Evolutionary conservation across 192 early-diverging fungal species (phyloP), one percentile per base, ranked within the genome.

Genomic region (Coemansia sp.): DNA sequence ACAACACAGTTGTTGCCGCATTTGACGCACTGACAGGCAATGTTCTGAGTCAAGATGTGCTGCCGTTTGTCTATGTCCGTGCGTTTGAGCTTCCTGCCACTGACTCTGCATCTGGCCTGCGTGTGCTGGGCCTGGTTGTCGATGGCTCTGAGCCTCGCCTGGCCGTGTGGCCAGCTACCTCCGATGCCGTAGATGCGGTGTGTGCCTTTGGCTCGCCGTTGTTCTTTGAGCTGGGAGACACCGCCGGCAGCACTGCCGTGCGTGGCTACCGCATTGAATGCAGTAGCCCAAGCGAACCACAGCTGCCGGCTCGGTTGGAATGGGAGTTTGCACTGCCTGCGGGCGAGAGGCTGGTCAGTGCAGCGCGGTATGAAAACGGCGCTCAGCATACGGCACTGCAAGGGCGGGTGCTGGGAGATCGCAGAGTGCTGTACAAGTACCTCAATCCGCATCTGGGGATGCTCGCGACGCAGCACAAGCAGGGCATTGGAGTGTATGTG

Each of bases 391-490:
- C 96, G 7, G 91, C 97, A 6, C 92, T 93, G 16, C 55, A 96
- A 20, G 97, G 97, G 15, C 85, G 93, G 13, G 93, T 97, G 6
- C 83, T 97, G 11, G 97, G 94, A 48, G 86, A 97, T 68, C 91
- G 97, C 26, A 86, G 84, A 35, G 97, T 99, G 5, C 83, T 93
- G n/a, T 99, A 96, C 88, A 99, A 99, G 72, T 99, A 97, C 77
- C 81, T 97, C 55, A 97, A 94, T 75, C 96, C 97, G 42, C 91
- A 98, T 70, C 57, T 95, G 16, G 61, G 89, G 35, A 87, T 90
- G 0, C 59, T 96, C 13, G 86, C 87, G 37, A 87, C 94, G 5
- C 55, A 80, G 23, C 53, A 56, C 42, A 47, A 11, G 33, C 51
- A 53, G 33, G 72, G 77, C 19, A 61, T 94, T 15, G 83, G 65